Conservation (phyloP, 257 asterid species). For the Thymus mandschuricus region DNA sequence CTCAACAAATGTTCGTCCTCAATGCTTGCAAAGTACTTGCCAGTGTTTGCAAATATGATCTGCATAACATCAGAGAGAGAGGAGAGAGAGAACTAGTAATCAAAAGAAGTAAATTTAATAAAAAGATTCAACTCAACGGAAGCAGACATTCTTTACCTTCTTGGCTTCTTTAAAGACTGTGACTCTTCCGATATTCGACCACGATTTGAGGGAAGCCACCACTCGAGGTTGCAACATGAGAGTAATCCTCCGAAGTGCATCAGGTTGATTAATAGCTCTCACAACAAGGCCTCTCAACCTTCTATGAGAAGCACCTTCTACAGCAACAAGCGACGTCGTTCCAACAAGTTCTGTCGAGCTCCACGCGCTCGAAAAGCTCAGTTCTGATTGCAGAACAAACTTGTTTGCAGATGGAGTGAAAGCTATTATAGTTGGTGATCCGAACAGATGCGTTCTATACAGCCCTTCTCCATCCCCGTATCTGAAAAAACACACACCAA, state of each 20-base stretch:
- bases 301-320: constrained; percentile 44
- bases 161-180: constrained; percentile 41
- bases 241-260: constrained; percentile 54
- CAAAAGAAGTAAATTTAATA: neutral
- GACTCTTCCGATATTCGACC: constrained; percentile 51
- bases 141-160: constrained; percentile 33
- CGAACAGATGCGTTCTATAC: constrained; percentile 56
- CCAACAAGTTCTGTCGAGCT: constrained; percentile 48
- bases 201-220: constrained; percentile 39
- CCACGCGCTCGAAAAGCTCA: constrained; percentile 39
- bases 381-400: constrained; percentile 47
- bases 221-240: constrained; percentile 56
- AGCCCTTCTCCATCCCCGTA: constrained; percentile 58
- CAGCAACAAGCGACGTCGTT: constrained; percentile 33
- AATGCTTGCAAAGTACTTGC: constrained; percentile 55
- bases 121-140: neutral
- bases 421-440: constrained; percentile 55
- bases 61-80: constrained; percentile 10
- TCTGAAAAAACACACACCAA: constrained; percentile 28
- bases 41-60: constrained; percentile 53
- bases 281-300: constrained; percentile 49
- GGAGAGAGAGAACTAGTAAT: too few species aligned
- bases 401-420: constrained; percentile 48
- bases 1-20: constrained; percentile 51
- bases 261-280: constrained; percentile 56